Base-by-base conservation (phyloP, 1,284 basidiomycete species). In the Flammula alnicola region DNA sequence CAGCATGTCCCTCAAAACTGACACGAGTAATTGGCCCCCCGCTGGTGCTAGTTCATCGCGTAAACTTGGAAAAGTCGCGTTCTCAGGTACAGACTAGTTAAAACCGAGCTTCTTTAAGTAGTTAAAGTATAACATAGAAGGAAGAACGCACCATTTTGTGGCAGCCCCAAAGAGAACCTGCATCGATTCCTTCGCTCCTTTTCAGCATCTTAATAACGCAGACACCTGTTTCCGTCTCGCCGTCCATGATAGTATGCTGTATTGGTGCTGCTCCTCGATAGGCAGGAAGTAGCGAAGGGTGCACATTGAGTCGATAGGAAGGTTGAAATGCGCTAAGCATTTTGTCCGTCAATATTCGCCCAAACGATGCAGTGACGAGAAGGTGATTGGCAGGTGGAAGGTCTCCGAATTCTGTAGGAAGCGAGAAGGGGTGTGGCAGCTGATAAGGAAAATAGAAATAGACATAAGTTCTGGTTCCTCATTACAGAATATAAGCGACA, bases 211-310 rank as follows among this genome's bases (percentile, higher is more conserved):
- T 76, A 36, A 83, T 79, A 3, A 94, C 77, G 35, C 78, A 86
- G 3, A 92, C 90, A 0, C 88, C 91, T 1, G 87, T 88, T 49
- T 78, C 73, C 10, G 63, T 57, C 42, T 81, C 80, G 1, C 79
- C 79, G 49, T 85, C 80, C 5, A 88, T 71, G 30, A 99, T 75
- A 0, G 89, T 80, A 68, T 88, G 91, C 65, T 98, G 96, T 29
- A 98, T 90, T 0, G 95, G 96, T 1, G 95, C 92, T 0, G 96
- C 86, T 0, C 96, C 96, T 19, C 95, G 83, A 67, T 93, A 93
- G n/a, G 77, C 70, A 0, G 95, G 96, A 17, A 98, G 77, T 0
- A 95, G 72, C 14, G 93, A 96, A 0, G 95, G 95, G 62, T 99
- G 96, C 3, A 98, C 82, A 63, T 98, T 98, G 33, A 99, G 73